Evolutionary conservation across 495 filamentous ascomycete species (phyloP).

Genomic region (Endocarpon pusillum): DNA sequence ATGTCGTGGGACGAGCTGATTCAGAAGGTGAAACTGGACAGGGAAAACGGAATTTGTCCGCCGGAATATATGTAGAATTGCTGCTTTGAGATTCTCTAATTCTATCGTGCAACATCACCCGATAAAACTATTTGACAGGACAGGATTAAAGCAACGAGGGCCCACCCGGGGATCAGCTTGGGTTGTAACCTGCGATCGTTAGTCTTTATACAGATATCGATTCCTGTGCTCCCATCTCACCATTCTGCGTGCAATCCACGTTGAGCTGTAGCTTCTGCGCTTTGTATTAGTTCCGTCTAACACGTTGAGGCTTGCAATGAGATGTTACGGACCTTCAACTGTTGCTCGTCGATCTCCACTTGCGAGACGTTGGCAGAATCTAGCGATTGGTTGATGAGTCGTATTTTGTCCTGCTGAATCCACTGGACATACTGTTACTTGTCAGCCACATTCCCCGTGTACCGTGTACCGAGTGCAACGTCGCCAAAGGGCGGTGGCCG

Average conservation of each 20-base stretch:
- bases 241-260: too few relatives aligned
- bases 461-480: conserved; percentile 1
- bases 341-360: conserved; percentile 3
- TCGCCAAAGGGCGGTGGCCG: background rate
- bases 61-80: background rate
- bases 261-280: background rate
- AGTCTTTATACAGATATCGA: too few relatives aligned
- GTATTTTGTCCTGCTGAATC: conserved; percentile 7
- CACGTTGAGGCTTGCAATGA: background rate
- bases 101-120: conserved; percentile 4
- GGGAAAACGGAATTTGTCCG: background rate
- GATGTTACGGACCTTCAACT: background rate
- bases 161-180: too few relatives aligned
- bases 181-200: too few relatives aligned
- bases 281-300: background rate
- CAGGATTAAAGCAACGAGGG: too few relatives aligned
- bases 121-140: too few relatives aligned
- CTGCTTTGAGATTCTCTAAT: background rate
- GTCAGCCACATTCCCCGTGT: background rate
- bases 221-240: too few relatives aligned
- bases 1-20: conserved; percentile 12
- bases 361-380: background rate
- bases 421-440: conserved; percentile 6
- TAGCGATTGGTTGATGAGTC: conserved; percentile 6
- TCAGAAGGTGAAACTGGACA: conserved; percentile 2